Conservation (phyloP, 192 early-diverging fungal species). For the Podila epicladia region DNA sequence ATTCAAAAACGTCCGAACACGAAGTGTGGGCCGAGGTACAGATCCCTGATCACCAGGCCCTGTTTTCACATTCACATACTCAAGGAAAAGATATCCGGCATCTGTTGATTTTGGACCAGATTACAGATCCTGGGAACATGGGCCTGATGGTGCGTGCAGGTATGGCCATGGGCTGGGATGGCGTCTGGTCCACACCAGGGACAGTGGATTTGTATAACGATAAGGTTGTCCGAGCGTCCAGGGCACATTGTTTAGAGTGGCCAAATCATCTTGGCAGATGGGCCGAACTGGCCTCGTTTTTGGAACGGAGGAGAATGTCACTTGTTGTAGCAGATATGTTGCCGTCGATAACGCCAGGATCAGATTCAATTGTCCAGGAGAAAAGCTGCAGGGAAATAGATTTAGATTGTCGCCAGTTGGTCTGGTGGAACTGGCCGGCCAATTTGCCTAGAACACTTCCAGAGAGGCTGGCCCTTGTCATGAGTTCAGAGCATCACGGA, state of each 20-base stretch:
- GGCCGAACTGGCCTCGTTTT: slow-evolving; percentile 15
- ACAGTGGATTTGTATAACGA: slow-evolving; percentile 60
- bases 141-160: slow-evolving; percentile 59
- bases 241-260: slow-evolving; percentile 52
- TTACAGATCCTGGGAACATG: slow-evolving; percentile 57
- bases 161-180: slow-evolving; percentile 57
- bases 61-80: slow-evolving; percentile 9
- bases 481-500: slow-evolving; percentile 60
- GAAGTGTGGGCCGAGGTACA: slow-evolving; percentile 60
- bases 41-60: slow-evolving; percentile 38
- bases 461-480: slow-evolving; percentile 46
- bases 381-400: no score
- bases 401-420: slow-evolving; percentile 6
- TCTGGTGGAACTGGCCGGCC: slow-evolving; percentile 49
- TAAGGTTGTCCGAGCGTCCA: slow-evolving; percentile 56
- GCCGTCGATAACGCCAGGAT: slow-evolving; percentile 16
- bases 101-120: slow-evolving; percentile 55
- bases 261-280: slow-evolving; percentile 26
- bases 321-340: slow-evolving; percentile 60
- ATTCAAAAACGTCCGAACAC: slow-evolving; percentile 42
- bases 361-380: no score
- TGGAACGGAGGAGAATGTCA: slow-evolving; percentile 31
- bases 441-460: slow-evolving; percentile 27
- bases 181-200: slow-evolving; percentile 40
- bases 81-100: slow-evolving; percentile 13